Evolutionary conservation across 1,284 basidiomycete species (phyloP), one percentile per base, ranked within the genome.

Genomic region (Hypsizygus ulmarius): DNA sequence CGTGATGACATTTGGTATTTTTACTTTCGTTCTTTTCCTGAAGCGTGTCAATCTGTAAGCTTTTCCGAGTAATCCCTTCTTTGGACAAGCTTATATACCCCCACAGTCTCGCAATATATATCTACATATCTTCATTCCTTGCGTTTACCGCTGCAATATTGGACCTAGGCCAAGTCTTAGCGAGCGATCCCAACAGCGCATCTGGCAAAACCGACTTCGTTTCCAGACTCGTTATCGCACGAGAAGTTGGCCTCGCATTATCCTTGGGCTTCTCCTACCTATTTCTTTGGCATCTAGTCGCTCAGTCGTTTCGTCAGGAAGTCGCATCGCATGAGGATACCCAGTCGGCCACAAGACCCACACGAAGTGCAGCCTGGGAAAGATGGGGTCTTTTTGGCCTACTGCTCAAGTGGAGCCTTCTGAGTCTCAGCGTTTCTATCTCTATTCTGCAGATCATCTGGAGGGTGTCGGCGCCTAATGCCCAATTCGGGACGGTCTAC

Each of bases 261-360:
- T 78, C 84, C 9, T 62, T 77, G 45, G 81, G 80, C 3, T 65
- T 80, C 39, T 75, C 81, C 35, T 81, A 80, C 58, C 60, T 88
- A 12, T 88, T 82, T 60, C 81, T 82, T 52, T 90, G 87, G 87
- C 67, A 65, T 36, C 78, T 81, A 50, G 78, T 84, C 32, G 73
- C 78, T 15, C 72, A 74, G 53, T 74, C 84, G 12, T 64, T 66
- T 25, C 73, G 69, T 35, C 75, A 79, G 56, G 54, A 59, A n/a
- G 54, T 53, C 58, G 5, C 58, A 54, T 34, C 40, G 42, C 43
- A 49, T 29, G 45, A 61, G 39, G 39, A 48, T 29, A 34, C 36
- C 36, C 48, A 48, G 16, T 43, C 45, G 33, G 21, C 41, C 40
- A 12, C 49, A 14, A 40, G 35, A 29, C 47, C 32, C n/a, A 32